These are phyloP conservation scores for Tillandsia fasciculata DNA, from an alignment of 176 grass and related monocot species.

Conservation along the genomic window DNA sequence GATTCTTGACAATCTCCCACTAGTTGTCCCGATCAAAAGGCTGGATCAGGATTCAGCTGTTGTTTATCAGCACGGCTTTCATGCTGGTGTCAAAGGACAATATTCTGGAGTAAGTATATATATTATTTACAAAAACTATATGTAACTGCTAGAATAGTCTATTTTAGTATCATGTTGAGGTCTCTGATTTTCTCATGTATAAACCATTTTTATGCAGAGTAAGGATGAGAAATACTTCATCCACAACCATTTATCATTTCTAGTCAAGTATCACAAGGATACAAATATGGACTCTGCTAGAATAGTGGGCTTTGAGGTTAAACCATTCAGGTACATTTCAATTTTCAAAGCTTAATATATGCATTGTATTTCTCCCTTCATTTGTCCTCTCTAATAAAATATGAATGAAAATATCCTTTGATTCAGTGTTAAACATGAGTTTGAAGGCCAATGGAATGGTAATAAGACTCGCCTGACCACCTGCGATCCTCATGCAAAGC, in stretches of 20 bases:
- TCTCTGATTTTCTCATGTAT: constrained; percentile 1
- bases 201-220: constrained; percentile 31
- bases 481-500: constrained; percentile 79
- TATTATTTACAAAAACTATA: constrained; percentile 1
- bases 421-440: constrained; percentile 72
- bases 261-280: constrained; percentile 80
- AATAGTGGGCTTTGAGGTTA: constrained; percentile 82
- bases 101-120: constrained; percentile 51
- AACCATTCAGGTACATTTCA: constrained; percentile 51
- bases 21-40: constrained; percentile 83
- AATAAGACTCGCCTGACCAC: constrained; percentile 63
- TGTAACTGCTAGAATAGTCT: constrained; percentile 3
- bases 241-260: constrained; percentile 78
- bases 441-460: constrained; percentile 64
- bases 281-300: constrained; percentile 56
- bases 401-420: constrained; percentile 16
- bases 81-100: constrained; percentile 79
- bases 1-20: constrained; percentile 86
- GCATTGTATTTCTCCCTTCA: constrained; percentile 10
- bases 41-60: constrained; percentile 52
- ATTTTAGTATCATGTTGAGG: background rate
- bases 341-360: constrained; percentile 1
- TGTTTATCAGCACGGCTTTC: constrained; percentile 85
- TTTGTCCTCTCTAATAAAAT: constrained; percentile 15
- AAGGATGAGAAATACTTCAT: constrained; percentile 88